These are phyloP conservation scores for Neofusicoccum kwambonambiense DNA, from an alignment of 2,329 filamentous ascomycete genomes.

Conservation along the genomic window DNA sequence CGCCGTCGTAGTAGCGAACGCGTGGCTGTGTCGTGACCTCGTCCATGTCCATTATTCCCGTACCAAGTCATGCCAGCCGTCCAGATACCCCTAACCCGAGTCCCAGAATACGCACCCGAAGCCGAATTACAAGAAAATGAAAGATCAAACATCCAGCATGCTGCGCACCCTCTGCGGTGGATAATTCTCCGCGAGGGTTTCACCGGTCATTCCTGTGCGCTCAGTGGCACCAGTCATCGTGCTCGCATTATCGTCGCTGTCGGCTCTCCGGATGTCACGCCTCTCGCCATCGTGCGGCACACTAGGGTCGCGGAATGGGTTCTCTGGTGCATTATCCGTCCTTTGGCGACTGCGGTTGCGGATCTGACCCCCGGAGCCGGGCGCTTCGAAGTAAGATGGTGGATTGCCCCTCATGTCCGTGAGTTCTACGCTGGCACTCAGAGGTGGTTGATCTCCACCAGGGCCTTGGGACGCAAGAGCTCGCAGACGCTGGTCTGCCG, in stretches of 20 bases:
- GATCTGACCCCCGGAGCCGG: constrained; percentile 7
- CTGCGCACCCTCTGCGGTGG: constrained; percentile 37
- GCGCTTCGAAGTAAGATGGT: constrained; percentile 23
- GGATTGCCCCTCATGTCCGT: constrained; percentile 29
- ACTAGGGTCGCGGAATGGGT: constrained; percentile 29
- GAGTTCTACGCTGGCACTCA: constrained; percentile 38
- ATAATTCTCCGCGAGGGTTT: constrained; percentile 25
- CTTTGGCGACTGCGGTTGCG: constrained; percentile 3
- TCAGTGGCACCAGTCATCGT: constrained; percentile 22
- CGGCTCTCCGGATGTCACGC: constrained; percentile 9
- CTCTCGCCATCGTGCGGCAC: background rate
- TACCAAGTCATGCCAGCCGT: background rate
- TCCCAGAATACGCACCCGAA: background rate
- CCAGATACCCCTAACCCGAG: background rate
- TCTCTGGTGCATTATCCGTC: constrained; percentile 7
- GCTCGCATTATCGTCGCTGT: constrained; percentile 24
- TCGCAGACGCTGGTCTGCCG: constrained; percentile 30
- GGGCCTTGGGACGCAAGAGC: constrained; percentile 36
- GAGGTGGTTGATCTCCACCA: constrained; percentile 28
- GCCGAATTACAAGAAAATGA: background rate
- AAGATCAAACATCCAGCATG: constrained; percentile 42
- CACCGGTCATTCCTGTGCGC: constrained; percentile 26
- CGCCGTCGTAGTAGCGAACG: background rate
- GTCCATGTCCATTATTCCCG: background rate
- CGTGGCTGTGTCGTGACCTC: background rate